Evolutionary conservation across 495 filamentous ascomycete genomes (phyloP), one percentile per base, ranked within the genome.

Genomic region (Penicillium maclennaniae): DNA sequence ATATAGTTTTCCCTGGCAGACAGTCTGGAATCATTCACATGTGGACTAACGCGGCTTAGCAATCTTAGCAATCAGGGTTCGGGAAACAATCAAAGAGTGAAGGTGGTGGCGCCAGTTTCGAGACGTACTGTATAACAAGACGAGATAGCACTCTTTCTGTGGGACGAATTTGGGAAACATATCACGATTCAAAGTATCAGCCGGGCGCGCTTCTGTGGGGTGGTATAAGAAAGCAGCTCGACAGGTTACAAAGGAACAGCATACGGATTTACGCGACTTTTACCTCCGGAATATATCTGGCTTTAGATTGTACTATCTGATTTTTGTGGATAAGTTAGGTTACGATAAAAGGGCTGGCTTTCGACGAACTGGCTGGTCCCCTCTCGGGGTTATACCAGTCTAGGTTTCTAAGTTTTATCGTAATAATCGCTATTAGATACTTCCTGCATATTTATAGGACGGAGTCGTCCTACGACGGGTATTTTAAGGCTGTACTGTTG

Each of bases 401-500:
- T 49, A 76, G 53, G 51, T 72, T 39, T 56, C 62, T 16, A 26
- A 49, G 26, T 67, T 71, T 37, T 49, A 69, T n/a, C 61, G 63
- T 20, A 57, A 60, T 16, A 27, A 67, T 43, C 49, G 68, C 38
- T 66, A 69, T 45, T 60, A 75, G 47, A 76, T 76, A 19, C 56
- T 73, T 39, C 68, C 65, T 17, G 68, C 66, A 5, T 53, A 76
- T 65, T 55, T 59, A 39, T 52, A 70, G 48, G 67, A 74, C 53
- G 65, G 74, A 19, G 60, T 75, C 20, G 26, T 72, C 31, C 44
- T 70, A 5, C 51, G 54, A 14, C 58, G 56, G 19, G 59, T 75
- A 6, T 77, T 69, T 45, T 42, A 63, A 43, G 70, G 73, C 41
- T 61, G 58, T 16, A 76, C 63, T 23, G 68, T 74, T 65, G 62